These are phyloP conservation scores for Tetracladium maxilliforme DNA, from an alignment of 2,329 filamentous ascomycete species.

Conservation along the genomic window DNA sequence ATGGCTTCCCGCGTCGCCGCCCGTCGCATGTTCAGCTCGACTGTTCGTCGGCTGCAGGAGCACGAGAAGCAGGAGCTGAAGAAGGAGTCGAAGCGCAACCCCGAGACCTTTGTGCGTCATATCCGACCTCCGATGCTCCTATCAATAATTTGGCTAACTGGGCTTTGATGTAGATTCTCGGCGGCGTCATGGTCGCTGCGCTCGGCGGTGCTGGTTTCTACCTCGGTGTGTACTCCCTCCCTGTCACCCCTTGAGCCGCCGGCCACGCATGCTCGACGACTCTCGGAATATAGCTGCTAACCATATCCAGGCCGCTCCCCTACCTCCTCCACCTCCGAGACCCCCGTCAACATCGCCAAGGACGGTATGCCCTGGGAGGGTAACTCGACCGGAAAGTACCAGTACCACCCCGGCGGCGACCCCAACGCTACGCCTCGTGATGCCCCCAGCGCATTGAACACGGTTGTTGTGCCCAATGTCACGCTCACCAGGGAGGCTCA, in stretches of 20 bases:
- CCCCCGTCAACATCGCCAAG: slow-evolving; percentile 56
- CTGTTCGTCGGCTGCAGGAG: too few relatives aligned
- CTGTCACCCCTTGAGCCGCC: slow-evolving; percentile 2
- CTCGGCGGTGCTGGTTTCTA: slow-evolving; percentile 84
- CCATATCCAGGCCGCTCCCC: slow-evolving; percentile 56
- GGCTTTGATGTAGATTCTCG: slow-evolving; percentile 52
- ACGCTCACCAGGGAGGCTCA: slow-evolving; percentile 87
- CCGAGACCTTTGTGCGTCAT: slow-evolving; percentile 55
- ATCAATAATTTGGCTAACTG: slow-evolving; percentile 7
- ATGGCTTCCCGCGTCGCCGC: too few relatives aligned
- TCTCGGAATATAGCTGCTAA: slow-evolving; percentile 18
- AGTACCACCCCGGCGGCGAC: slow-evolving; percentile 80
- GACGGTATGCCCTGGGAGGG: slow-evolving; percentile 87
- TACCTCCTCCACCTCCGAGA: slow-evolving; percentile 73
- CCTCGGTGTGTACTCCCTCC: slow-evolving; percentile 43
- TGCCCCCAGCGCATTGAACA: slow-evolving; percentile 89
- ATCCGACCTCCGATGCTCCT: not conserved
- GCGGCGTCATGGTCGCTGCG: slow-evolving; percentile 79
- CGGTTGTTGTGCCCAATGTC: slow-evolving; percentile 85
- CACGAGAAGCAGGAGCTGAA: slow-evolving; percentile 35
- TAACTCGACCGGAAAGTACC: slow-evolving; percentile 47
- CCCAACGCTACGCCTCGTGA: slow-evolving; percentile 61
- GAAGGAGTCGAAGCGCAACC: slow-evolving; percentile 53
- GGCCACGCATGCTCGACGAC: not conserved
- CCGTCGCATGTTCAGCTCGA: too few relatives aligned